phyloP scores from a whole-genome alignment of 495 filamentous ascomycete species.

The Neurospora discreta region DNA sequence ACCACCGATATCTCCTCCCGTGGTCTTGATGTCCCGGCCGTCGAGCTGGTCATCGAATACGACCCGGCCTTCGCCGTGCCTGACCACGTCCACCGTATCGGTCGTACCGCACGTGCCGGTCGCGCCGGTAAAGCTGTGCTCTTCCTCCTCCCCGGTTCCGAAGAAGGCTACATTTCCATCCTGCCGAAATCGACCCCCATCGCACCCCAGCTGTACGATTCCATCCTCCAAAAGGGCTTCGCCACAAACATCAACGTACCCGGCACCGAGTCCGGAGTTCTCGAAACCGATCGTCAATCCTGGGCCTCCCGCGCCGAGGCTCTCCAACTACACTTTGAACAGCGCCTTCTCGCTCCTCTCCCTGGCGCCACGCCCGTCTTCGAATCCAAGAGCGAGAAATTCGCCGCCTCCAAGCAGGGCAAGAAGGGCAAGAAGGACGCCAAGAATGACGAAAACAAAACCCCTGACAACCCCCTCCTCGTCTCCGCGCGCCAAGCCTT shows the following conservation, averaged over 20 bases:
- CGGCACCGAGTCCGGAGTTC: not conserved
- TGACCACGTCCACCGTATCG: slow-evolving; percentile 89
- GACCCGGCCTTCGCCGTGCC: slow-evolving; percentile 84
- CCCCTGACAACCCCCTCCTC: slow-evolving; percentile 30
- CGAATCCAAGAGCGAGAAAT: not conserved
- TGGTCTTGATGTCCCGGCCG: slow-evolving; percentile 85
- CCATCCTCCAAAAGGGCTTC: slow-evolving; percentile 45
- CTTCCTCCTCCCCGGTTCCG: slow-evolving; percentile 79
- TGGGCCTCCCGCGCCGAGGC: slow-evolving; percentile 35
- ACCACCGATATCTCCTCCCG: slow-evolving; percentile 93
- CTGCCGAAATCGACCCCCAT: slow-evolving; percentile 39
- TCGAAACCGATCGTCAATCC: slow-evolving; percentile 22
- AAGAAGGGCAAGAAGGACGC: slow-evolving; percentile 8
- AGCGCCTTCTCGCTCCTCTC: slow-evolving; percentile 27
- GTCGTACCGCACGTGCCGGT: slow-evolving; percentile 87
- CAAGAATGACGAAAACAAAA: slow-evolving; percentile 1
- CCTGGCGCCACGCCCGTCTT: not conserved
- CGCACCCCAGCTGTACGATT: slow-evolving; percentile 31
- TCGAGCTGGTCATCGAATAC: slow-evolving; percentile 89
- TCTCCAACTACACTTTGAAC: slow-evolving; percentile 39
- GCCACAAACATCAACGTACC: slow-evolving; percentile 30
- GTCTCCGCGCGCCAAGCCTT: slow-evolving; percentile 71
- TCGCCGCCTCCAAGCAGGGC: slow-evolving; percentile 13
- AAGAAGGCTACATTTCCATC: slow-evolving; percentile 79
- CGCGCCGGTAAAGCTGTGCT: slow-evolving; percentile 77